These are phyloP conservation scores for Naganishia vaughanmartiniae DNA, from an alignment of 768 basidiomycete genomes.

Conservation along the genomic window DNA sequence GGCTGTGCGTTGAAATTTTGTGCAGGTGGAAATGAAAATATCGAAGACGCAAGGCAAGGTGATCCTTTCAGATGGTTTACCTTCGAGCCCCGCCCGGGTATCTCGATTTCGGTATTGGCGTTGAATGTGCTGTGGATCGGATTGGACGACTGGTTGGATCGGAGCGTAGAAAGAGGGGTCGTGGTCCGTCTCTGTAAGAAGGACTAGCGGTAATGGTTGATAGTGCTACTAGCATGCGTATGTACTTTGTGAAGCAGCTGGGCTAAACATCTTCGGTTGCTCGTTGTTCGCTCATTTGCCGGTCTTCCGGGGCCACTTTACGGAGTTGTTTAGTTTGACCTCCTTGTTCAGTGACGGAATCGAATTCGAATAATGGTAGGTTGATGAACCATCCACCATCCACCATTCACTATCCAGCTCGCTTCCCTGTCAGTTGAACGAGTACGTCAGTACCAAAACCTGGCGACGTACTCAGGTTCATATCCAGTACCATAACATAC, in stretches of 20 bases:
- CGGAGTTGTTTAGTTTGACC: too few species aligned
- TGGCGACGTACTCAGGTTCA: not conserved
- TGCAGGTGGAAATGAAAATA: not conserved
- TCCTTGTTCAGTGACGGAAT: too few species aligned
- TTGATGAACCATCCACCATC: conserved; percentile 1
- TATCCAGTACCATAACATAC: not conserved
- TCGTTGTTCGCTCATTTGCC: not conserved
- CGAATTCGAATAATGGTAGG: not conserved
- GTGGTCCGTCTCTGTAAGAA: too few species aligned
- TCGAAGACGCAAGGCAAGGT: not conserved
- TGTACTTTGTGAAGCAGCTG: too few species aligned
- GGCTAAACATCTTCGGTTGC: not conserved
- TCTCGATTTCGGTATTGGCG: not conserved
- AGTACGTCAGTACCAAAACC: too few species aligned
- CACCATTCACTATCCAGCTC: too few species aligned
- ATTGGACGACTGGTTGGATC: too few species aligned
- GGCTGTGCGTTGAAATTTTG: conserved; percentile 4
- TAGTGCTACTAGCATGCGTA: too few species aligned
- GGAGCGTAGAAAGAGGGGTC: too few species aligned
- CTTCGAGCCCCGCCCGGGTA: not conserved
- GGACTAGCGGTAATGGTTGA: too few species aligned
- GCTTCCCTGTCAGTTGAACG: too few species aligned
- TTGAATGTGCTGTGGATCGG: too few species aligned
- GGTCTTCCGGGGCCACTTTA: not conserved
- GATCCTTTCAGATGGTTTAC: conserved; percentile 2